Percentiles rank a stretch among this genome's conserved stretches.
Conservation (phyloP, 169 alveolate genomes). For the Cyclospora cayetanensis region DNA sequence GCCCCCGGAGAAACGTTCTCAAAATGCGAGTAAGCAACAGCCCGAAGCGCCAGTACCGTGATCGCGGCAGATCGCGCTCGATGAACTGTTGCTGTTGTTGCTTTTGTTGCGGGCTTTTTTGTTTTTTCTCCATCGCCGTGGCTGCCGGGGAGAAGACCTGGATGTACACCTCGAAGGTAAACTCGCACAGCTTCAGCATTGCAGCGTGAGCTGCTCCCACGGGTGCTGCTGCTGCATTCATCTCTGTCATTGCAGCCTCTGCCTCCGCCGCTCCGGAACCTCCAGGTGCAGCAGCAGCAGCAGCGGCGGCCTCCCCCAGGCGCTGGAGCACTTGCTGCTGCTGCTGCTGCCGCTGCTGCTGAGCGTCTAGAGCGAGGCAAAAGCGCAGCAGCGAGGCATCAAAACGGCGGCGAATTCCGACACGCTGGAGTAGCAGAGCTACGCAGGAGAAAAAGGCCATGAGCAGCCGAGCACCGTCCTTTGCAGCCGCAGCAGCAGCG, state of each 20-base stretch:
- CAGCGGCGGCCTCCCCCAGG: background rate
- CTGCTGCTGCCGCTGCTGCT: slow-evolving; percentile 66
- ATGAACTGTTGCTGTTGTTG: slow-evolving; percentile 53
- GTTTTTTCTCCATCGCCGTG: background rate
- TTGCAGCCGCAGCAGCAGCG: slow-evolving; percentile 41
- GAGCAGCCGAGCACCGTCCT: slow-evolving; percentile 47
- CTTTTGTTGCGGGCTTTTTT: background rate
- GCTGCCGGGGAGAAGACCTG: slow-evolving; percentile 22
- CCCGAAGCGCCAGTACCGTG: slow-evolving; percentile 66
- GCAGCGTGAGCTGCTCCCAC: slow-evolving; percentile 44
- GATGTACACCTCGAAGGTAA: slow-evolving; percentile 21
- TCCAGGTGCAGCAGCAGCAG: slow-evolving; percentile 2
- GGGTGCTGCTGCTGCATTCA: background rate
- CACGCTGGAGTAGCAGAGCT: slow-evolving; percentile 58
- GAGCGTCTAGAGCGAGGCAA: slow-evolving; percentile 30
- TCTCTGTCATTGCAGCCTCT: background rate
- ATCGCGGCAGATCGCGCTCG: slow-evolving; percentile 49
- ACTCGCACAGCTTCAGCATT: slow-evolving; percentile 30
- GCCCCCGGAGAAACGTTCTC: slow-evolving; percentile 53
- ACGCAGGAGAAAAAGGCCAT: slow-evolving; percentile 58
- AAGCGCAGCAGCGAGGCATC: slow-evolving; percentile 52
- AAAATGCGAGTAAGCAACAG: slow-evolving; percentile 36
- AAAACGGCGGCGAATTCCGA: slow-evolving; percentile 56
- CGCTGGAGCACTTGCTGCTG: background rate
- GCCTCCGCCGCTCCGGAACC: background rate